Percentiles rank a stretch among this genome's conserved stretches.
These are phyloP conservation scores for Calendula officinalis DNA, from an alignment of 129 eudicot genomes.

Conservation along the genomic window DNA sequence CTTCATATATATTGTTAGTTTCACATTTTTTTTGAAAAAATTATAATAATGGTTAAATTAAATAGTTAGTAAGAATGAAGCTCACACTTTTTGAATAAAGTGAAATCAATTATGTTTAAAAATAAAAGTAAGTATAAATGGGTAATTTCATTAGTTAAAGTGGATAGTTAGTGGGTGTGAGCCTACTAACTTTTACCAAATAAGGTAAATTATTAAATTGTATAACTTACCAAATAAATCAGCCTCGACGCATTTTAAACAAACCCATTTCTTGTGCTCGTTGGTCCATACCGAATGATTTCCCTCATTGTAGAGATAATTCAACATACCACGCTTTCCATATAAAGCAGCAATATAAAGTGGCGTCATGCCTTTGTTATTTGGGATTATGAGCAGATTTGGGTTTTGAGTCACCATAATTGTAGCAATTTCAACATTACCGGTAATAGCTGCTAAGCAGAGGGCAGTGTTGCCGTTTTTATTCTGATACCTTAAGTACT, in stretches of 20 bases:
- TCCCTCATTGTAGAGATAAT: conserved; percentile 20
- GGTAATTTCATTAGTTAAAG: too few species aligned
- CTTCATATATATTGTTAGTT: too few species aligned
- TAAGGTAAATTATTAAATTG: not conserved
- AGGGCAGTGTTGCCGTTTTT: conserved; percentile 36
- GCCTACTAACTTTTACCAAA: too few species aligned
- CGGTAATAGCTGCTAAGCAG: conserved; percentile 40
- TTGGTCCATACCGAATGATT: not conserved
- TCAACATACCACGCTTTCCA: conserved; percentile 31
- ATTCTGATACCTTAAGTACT: conserved; percentile 28
- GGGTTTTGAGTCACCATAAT: conserved; percentile 19
- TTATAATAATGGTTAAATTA: too few species aligned
- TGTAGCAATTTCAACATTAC: conserved; percentile 28
- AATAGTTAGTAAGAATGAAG: too few species aligned
- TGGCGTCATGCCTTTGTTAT: conserved; percentile 20
- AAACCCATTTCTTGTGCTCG: conserved; percentile 16
- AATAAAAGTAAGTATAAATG: too few species aligned
- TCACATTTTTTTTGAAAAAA: too few species aligned
- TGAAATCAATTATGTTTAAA: too few species aligned
- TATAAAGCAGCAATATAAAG: conserved; percentile 33
- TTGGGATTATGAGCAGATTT: conserved; percentile 23
- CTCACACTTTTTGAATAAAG: too few species aligned
- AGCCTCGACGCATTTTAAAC: conserved; percentile 21
- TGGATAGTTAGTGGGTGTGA: not conserved
- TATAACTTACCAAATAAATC: conserved; percentile 38